Evolutionary conservation across 2,329 filamentous ascomycete genomes (phyloP).

Genomic region (Alternaria alternata): DNA sequence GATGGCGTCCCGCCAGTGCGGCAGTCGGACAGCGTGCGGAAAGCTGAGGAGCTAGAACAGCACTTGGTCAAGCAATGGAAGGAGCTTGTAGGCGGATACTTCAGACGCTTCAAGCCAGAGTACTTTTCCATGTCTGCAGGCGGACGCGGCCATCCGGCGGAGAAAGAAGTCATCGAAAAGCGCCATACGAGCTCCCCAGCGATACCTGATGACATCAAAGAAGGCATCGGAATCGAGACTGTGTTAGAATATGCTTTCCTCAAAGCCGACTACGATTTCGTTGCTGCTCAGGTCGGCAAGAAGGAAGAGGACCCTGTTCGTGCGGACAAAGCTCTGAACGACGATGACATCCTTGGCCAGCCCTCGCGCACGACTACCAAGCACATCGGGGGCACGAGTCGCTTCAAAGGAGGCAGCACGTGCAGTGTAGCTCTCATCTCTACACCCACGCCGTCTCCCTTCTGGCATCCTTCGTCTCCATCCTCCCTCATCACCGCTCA

Average conservation of each 20-base stretch:
- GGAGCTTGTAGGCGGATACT: conserved; percentile 90
- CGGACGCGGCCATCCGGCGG: conserved; percentile 45
- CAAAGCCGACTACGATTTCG: conserved; percentile 92
- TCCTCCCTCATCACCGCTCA: conserved; percentile 87
- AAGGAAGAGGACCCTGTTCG: conserved; percentile 73
- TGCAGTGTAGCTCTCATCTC: conserved; percentile 90
- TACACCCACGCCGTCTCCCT: conserved; percentile 88
- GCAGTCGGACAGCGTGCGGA: conserved; percentile 60
- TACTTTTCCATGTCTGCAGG: conserved; percentile 68
- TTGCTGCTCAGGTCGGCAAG: conserved; percentile 86
- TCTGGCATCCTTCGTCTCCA: conserved; percentile 90
- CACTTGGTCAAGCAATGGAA: conserved; percentile 80
- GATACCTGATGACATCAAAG: conserved; percentile 33
- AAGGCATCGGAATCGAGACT: conserved; percentile 72
- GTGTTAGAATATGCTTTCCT: conserved; percentile 92
- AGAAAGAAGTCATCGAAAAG: conserved; percentile 42
- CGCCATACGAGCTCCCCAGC: conserved; percentile 34
- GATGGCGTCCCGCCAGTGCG: conserved; percentile 41
- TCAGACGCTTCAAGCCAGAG: conserved; percentile 84
- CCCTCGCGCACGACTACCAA: conserved; percentile 57
- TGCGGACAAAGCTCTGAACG: conserved; percentile 81
- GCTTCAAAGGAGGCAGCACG: conserved; percentile 94
- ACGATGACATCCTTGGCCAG: conserved; percentile 80
- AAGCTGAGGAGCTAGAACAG: conserved; percentile 73
- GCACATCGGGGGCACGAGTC: conserved; percentile 75